Evolutionary conservation across 1,139 yeast genomes (phyloP), one percentile per base, ranked within the genome.

Genomic region (Suhomyces chickasaworum): DNA sequence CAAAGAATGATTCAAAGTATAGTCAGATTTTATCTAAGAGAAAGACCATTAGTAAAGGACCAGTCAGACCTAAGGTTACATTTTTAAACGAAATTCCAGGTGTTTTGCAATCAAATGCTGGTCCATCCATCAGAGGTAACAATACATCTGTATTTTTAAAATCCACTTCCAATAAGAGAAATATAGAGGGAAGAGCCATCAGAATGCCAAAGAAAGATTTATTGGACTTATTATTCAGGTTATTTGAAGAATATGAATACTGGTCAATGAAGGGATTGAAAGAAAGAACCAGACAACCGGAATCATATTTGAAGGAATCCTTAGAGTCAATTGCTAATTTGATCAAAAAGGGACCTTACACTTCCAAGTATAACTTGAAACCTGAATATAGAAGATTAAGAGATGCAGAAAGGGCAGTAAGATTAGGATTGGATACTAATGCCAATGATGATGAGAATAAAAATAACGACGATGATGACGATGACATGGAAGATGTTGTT

Each of bases 271-370:
- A 90, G 67, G 97, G 97, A 32, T 74, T 93, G 52, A 87, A 90
- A 63, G 99, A 93, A 64, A 80, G 96, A 57, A 90, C 98, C 2
- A 85, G 86, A 60, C 99, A 93, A 71, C 99, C 99, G 1, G 99
- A 95, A 64, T 85, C 88, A 3, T 95, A 89, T 64, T 74, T 93
- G 55, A 90, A 93, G 62, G 97, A 91, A 63, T 87, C 93, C 45
- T 73, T 93, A 44, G 99, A 93, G 51, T 83, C 88, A 41, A 89
- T 93, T 63, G 99, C 99, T 1, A 80, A 82, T 38, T 76, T 93
- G 59, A 91, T 88, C 58, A 90, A 93, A 62, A 89, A 89, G 65
- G 99, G 99, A 17, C 97, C 99, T 0, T 91, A 91, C 63, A 95
- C 98, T 1, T 79, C 91, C 61, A 91, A 89, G 66, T 93, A 91